Conservation (phyloP, 805 yeast species). For the Pichia cephalocereana region DNA sequence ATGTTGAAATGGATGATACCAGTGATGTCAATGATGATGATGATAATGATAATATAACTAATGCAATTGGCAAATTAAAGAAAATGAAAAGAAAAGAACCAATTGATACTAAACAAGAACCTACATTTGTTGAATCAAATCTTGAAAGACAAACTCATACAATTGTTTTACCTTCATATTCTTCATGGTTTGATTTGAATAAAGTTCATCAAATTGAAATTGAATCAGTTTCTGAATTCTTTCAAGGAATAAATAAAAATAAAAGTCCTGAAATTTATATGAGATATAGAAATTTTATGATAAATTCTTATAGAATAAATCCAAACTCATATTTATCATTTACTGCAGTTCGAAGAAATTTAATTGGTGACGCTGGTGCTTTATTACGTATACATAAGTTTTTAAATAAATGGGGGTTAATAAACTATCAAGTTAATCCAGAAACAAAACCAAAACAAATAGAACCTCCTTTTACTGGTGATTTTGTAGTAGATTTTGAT, state of each 20-base stretch:
- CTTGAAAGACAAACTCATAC: slow-evolving; percentile 59
- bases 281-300: slow-evolving; percentile 80
- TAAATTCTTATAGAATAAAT: slow-evolving; percentile 77
- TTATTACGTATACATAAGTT: slow-evolving; percentile 78
- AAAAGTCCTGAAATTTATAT: slow-evolving; percentile 78
- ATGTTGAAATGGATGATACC: not conserved
- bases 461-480: slow-evolving; percentile 69
- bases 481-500: slow-evolving; percentile 68
- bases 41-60: no score
- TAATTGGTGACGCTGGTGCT: slow-evolving; percentile 88
- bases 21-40: not conserved
- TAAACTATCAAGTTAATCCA: slow-evolving; percentile 86
- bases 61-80: not conserved
- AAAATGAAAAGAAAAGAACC: not conserved
- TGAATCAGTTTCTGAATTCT: slow-evolving; percentile 82
- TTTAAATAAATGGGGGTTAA: slow-evolving; percentile 84
- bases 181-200: slow-evolving; percentile 75
- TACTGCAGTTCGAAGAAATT: slow-evolving; percentile 83
- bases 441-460: slow-evolving; percentile 59
- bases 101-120: not conserved
- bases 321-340: slow-evolving; percentile 85
- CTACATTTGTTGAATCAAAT: slow-evolving; percentile 10
- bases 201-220: slow-evolving; percentile 70
- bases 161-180: slow-evolving; percentile 77
- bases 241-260: slow-evolving; percentile 48